phyloP scores from a whole-genome alignment of 768 basidiomycete genomes.

The Amanita phalloides region DNA sequence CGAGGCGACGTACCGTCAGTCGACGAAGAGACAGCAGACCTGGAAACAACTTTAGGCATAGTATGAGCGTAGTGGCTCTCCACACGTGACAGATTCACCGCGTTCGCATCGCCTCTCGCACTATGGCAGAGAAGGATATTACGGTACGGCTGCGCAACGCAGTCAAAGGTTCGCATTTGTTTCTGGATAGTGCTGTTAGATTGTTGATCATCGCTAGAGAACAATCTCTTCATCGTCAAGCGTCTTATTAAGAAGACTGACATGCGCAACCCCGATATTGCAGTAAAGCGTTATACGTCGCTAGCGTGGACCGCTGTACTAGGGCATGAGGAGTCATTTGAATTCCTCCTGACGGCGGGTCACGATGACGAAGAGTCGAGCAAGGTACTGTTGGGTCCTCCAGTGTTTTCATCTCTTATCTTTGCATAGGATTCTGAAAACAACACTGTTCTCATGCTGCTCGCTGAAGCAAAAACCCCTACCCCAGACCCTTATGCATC shows the following conservation, averaged over 20 bases:
- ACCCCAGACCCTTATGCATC: conserved; percentile 33
- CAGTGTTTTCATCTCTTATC: not conserved
- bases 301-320: conserved; percentile 87
- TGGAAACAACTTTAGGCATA: conserved; percentile 91
- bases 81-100: conserved; percentile 6
- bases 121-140: conserved; percentile 79
- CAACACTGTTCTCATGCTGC: conserved; percentile 86
- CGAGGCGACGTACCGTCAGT: conserved; percentile 52
- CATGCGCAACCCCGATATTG: conserved; percentile 83
- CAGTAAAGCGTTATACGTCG: conserved; percentile 68
- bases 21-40: conserved; percentile 82
- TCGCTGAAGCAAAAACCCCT: conserved; percentile 71
- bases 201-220: conserved; percentile 44
- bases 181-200: conserved; percentile 6
- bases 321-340: conserved; percentile 88
- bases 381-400: conserved; percentile 36
- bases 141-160: conserved; percentile 66
- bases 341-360: conserved; percentile 74
- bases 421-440: conserved; percentile 72
- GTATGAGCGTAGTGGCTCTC: not conserved
- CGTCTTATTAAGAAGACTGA: conserved; percentile 80
- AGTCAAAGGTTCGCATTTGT: conserved; percentile 49
- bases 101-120: conserved; percentile 14
- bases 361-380: conserved; percentile 89
- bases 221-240: conserved; percentile 89